A percentile compares a stretch with the other conserved stretches of the same genome.
These are phyloP conservation scores for Nicotiana attenuata DNA, from an alignment of 257 asterid species.

Conservation along the genomic window DNA sequence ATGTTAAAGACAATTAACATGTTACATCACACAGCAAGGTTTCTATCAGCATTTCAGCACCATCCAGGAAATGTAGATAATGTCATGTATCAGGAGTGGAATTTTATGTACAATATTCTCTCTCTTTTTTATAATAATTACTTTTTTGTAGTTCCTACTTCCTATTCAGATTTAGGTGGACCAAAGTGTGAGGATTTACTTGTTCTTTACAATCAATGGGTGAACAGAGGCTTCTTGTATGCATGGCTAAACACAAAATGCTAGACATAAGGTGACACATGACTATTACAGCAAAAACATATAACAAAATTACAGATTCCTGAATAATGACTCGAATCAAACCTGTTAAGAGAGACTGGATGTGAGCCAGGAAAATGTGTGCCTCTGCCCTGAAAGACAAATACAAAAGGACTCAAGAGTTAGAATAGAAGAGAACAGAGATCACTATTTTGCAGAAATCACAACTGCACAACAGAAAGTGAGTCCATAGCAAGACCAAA, in stretches of 20 bases:
- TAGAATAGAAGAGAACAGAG: not conserved
- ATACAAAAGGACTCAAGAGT: conserved; percentile 16
- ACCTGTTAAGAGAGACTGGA: conserved; percentile 99
- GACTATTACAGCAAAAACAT: not conserved
- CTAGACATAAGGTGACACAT: not conserved
- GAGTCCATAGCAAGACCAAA: not conserved
- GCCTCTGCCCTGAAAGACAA: conserved; percentile 52
- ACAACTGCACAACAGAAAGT: not conserved
- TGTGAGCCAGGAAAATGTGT: conserved; percentile 96
- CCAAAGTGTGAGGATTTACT: not conserved
- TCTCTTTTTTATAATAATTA: not conserved
- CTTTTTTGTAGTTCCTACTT: not conserved
- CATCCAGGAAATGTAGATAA: not conserved
- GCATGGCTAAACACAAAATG: not conserved
- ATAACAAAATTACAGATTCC: not conserved
- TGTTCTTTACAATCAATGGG: not conserved
- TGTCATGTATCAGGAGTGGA: not conserved
- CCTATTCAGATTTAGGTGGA: not conserved
- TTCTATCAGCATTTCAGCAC: not conserved
- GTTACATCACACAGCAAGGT: not conserved
- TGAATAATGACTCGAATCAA: conserved; percentile 11
- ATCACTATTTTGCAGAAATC: not conserved
- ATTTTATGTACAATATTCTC: not conserved
- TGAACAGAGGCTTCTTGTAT: not conserved
- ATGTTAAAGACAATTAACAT: not conserved